Conservation (phyloP, 345 rosid genomes). For the Eutrema heterophyllum region DNA sequence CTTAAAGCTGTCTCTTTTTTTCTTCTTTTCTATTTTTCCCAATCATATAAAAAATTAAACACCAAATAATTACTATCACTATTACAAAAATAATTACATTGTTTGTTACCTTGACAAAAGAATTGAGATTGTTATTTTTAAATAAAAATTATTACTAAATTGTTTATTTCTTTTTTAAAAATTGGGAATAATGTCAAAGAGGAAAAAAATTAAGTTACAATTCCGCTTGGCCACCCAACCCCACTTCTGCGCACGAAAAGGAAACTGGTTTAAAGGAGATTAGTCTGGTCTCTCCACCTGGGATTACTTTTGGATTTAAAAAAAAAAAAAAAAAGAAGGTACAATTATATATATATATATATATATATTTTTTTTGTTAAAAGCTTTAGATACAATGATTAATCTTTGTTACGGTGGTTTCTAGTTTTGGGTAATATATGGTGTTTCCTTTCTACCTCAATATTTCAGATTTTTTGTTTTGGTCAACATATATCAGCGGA, state of each 20-base stretch:
- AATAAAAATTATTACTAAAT: not conserved
- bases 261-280: too few species aligned
- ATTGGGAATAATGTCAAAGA: not conserved
- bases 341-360: too few species aligned
- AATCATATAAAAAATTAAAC: not conserved
- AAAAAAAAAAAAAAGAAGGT: too few species aligned
- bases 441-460: not conserved
- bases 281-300: too few species aligned
- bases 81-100: not conserved
- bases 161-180: not conserved
- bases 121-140: not conserved
- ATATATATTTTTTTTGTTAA: too few species aligned
- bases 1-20: conserved; percentile 23
- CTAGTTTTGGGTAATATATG: conserved; percentile 7
- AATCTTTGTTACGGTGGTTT: not conserved
- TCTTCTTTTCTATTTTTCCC: not conserved
- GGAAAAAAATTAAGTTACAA: too few species aligned
- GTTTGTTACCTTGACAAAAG: conserved; percentile 1
- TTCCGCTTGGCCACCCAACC: too few species aligned
- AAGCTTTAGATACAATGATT: not conserved
- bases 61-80: not conserved
- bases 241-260: too few species aligned
- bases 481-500: not conserved
- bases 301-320: too few species aligned
- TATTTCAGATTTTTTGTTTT: not conserved